Conservation (phyloP, 2,329 filamentous ascomycete genomes). For the Colletotrichum theobromicola region DNA sequence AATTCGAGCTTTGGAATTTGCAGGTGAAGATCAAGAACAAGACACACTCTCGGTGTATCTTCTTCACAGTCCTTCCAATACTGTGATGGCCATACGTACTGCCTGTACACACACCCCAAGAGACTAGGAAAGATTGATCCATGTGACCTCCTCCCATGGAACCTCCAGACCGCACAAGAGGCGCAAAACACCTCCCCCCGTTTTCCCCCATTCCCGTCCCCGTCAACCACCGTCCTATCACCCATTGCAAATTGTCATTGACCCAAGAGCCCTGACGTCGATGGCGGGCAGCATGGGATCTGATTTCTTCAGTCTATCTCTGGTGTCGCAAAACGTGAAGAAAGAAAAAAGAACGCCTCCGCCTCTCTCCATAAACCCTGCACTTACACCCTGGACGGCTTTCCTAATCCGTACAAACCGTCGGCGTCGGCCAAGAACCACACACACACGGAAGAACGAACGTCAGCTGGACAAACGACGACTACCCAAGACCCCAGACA, state of each 20-base stretch:
- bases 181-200: background rate
- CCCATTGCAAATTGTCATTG: background rate
- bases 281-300: background rate
- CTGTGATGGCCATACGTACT: too few relatives aligned
- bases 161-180: background rate
- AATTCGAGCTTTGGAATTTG: background rate
- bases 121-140: background rate
- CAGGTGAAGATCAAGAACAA: background rate
- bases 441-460: background rate
- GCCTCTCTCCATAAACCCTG: background rate
- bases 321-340: background rate
- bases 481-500: background rate
- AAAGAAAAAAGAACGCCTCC: background rate
- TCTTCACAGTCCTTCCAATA: constrained; percentile 12
- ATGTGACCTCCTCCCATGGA: background rate
- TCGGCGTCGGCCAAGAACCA: background rate
- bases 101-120: background rate
- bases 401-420: constrained; percentile 4
- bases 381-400: background rate
- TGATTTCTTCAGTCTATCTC: background rate
- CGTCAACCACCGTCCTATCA: background rate
- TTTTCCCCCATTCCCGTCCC: background rate
- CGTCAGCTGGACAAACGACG: background rate
- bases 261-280: background rate
- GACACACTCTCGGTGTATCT: background rate